Base-by-base conservation (phyloP, 228 moss, liverwort and hornwort genomes). In the Sphagnum fallax region DNA sequence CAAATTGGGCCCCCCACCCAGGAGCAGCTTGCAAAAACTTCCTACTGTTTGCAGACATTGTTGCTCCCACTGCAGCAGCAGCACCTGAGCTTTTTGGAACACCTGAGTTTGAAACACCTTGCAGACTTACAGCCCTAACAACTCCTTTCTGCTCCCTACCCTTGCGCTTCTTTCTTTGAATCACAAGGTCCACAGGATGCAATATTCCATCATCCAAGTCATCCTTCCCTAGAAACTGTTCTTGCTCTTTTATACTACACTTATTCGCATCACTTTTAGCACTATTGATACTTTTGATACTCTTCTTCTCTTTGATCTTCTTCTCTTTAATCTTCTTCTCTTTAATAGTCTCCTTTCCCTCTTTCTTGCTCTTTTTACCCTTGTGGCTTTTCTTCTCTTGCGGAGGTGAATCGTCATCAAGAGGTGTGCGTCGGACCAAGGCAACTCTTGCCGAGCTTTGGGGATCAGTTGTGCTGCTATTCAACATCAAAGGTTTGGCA, bases 181-280 rank as follows among this genome's bases (percentile, higher is more conserved):
- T 90, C 76, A 93, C 90, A 82, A 98, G 94, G 77, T 98, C 98
- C 60, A 93, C 93, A 64, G 98, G 98, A 81, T 98, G 98, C 69
- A 90, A 68, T 51, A 81, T 81, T 71, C 95, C 87, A 63, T 75
- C 87, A 63, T 83, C 87, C 10, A 73, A 72, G 7, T 73, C 77
- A 16, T 67, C 77, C 55, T 76, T 87, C 53, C 82, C 90, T 64
- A 80, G 69, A 10, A 85, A 74, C 14, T 87, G 83, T 70, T 32
- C 32, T 32, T 1, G 32, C 32, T 32, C 32, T 32, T 32, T 32
- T 32, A 32, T 32, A 32, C 32, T 32, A 32, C 32, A 32, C 32
- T 32, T 32, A 32, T 32, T 32, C 32, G 32, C 32, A 32, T 32
- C 32, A 32, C 32, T 32, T 32, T 32, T 32, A 32, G 32, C 32